These are phyloP conservation scores for Kodamaea sp. DNA, from an alignment of 1,139 yeast genomes.

Conservation along the genomic window DNA sequence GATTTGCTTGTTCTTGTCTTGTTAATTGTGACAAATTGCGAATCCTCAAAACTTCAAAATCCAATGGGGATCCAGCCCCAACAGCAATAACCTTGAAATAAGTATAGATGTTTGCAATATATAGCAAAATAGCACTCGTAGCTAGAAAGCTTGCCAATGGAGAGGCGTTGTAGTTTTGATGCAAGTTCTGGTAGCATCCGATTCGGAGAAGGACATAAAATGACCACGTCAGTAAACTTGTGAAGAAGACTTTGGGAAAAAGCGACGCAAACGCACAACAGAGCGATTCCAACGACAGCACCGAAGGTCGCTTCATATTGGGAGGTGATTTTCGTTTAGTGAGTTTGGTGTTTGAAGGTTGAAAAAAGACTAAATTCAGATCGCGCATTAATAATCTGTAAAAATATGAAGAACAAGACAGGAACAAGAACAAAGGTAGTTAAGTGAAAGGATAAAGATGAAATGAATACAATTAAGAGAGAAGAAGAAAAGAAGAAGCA, in stretches of 20 bases:
- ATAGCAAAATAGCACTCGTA: conserved; percentile 19
- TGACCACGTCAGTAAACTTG: conserved; percentile 56
- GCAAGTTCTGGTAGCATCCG: conserved; percentile 15
- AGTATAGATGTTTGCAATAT: conserved; percentile 30
- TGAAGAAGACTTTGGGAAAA: conserved; percentile 60
- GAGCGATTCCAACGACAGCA: conserved; percentile 16
- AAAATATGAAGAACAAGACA: too few species aligned
- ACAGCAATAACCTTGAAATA: conserved; percentile 52
- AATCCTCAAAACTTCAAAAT: conserved; percentile 37
- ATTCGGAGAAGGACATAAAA: conserved; percentile 35
- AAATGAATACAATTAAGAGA: too few species aligned
- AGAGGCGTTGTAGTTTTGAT: conserved; percentile 11
- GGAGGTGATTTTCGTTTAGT: too few species aligned
- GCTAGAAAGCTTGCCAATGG: conserved; percentile 13
- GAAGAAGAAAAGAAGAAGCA: too few species aligned
- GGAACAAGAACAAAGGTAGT: too few species aligned
- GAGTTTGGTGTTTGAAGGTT: too few species aligned
- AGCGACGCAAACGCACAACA: conserved; percentile 50
- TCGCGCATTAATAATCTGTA: too few species aligned
- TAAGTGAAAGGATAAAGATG: too few species aligned
- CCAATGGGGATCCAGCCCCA: conserved; percentile 67
- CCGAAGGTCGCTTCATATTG: too few species aligned
- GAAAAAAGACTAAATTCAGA: too few species aligned
- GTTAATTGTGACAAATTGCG: conserved; percentile 9
- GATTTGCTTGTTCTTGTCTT: neutral